These are phyloP conservation scores for Cenchrus americanus DNA, from an alignment of 176 grass and related monocot species.

Conservation along the genomic window DNA sequence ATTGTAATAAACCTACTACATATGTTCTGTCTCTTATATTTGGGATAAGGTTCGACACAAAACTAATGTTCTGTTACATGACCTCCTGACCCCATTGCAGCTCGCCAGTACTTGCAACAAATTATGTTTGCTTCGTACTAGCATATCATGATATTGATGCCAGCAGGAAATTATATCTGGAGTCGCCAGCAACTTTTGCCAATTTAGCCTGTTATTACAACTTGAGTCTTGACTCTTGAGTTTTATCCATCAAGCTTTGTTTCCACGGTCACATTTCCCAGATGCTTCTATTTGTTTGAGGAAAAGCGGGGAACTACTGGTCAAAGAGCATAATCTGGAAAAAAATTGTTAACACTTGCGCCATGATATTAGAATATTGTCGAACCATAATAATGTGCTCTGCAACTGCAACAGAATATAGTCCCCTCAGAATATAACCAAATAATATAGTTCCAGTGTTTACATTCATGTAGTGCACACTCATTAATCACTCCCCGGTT, in stretches of 20 bases:
- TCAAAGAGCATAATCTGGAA: too few species aligned
- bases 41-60: too few species aligned
- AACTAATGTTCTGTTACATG: too few species aligned
- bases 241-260: neutral
- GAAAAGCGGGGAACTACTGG: neutral
- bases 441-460: neutral
- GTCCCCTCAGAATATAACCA: neutral
- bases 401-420: neutral
- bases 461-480: neutral
- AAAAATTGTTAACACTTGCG: neutral
- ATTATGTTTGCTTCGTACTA: too few species aligned
- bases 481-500: neutral
- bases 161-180: too few species aligned
- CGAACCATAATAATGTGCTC: neutral
- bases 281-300: neutral
- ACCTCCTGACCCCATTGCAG: too few species aligned
- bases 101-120: too few species aligned
- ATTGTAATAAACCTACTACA: too few species aligned
- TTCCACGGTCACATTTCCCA: too few species aligned
- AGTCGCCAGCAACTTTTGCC: neutral
- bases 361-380: neutral
- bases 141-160: too few species aligned
- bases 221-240: neutral
- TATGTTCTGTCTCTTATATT: too few species aligned
- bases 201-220: neutral